Evolutionary conservation across 345 rosid species (phyloP), one percentile per base, ranked within the genome.

Genomic region (Populus euphratica): DNA sequence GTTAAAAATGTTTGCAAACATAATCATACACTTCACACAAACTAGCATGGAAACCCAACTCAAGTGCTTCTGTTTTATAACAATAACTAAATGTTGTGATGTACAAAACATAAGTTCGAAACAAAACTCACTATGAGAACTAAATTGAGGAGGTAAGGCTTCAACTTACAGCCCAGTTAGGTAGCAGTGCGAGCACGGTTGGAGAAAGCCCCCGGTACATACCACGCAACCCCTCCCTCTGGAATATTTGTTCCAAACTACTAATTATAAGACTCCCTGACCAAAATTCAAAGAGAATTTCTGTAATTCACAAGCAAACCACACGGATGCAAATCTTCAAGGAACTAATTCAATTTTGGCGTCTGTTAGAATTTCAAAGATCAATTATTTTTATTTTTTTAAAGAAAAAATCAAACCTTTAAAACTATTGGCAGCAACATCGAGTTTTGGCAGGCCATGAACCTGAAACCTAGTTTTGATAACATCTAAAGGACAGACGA

Each of bases 401-500:
- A 33, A 33, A 33, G 5, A 4, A 33, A 43, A 43, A 43, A 43
- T 20, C n/a, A 20, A 8, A 94, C 95, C 88, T 90, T 81, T 89
- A 81, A 82, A 66, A 52, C 73, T 86, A 54, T 81, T 76, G 83
- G 77, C 73, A 52, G 59, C 59, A 52, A 52, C 59, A 43, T 79
- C 73, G 36, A 87, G 83, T 76, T 81, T 80, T 5, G 92, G 94
- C 38, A 94, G 76, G 65, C 98, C 98, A 69, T 92, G 94, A 78
- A 94, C 98, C 77, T 94, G 98, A 80, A 94, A 90, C 85, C 98
- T 88, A 41, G 98, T 94, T 80, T 94, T 94, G 71, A 94, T 92
- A 20, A 94, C 98, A 84, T 94, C 96, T 77, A 94, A 85, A 69
- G 97, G 98, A 74, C 96, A 94, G 80, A 94, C 97, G 80, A 92